A percentile compares a stretch with the other conserved stretches of the same genome.
phyloP scores from a whole-genome alignment of 495 filamentous ascomycete species.

The Tetracladium setigerum region DNA sequence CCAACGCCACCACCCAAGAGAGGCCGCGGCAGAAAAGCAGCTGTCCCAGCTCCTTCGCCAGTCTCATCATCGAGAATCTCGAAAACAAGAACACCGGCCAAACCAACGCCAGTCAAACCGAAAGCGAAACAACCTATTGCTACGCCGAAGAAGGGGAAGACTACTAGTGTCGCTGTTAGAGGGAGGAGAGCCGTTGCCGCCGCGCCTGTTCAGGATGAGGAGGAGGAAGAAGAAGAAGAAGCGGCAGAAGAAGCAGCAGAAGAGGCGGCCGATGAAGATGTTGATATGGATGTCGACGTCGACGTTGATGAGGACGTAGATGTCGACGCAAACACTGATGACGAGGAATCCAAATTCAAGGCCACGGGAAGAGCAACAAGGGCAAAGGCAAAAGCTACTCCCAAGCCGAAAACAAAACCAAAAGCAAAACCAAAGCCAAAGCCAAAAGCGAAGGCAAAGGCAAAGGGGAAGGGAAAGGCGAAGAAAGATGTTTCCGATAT shows the following conservation, averaged over 20 bases:
- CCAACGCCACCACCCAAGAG: neutral
- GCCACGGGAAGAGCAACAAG: neutral
- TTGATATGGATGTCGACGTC: neutral
- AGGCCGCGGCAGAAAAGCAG: neutral
- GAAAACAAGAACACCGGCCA: neutral
- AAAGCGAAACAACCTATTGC: too few relatives aligned
- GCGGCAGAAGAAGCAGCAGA: too few relatives aligned
- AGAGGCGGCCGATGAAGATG: neutral
- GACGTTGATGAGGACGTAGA: neutral
- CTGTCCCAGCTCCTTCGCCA: neutral
- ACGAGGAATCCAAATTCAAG: neutral
- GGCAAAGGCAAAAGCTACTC: slow-evolving; percentile 1
- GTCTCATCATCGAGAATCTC: neutral
- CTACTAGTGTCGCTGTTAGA: too few relatives aligned
- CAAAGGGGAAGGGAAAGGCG: slow-evolving; percentile 1
- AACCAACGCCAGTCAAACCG: neutral
- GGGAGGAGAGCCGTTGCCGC: too few relatives aligned
- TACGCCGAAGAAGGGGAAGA: too few relatives aligned
- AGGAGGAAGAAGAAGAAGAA: too few relatives aligned
- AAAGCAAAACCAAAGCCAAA: neutral
- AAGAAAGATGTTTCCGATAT: slow-evolving; percentile 9
- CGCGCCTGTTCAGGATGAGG: neutral
- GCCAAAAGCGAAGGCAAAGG: neutral
- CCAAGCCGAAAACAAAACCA: slow-evolving; percentile 3
- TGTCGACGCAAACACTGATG: too few relatives aligned